Evolutionary conservation across 805 yeast genomes (phyloP).

Genomic region (Lipomyces yamanashiensis): DNA sequence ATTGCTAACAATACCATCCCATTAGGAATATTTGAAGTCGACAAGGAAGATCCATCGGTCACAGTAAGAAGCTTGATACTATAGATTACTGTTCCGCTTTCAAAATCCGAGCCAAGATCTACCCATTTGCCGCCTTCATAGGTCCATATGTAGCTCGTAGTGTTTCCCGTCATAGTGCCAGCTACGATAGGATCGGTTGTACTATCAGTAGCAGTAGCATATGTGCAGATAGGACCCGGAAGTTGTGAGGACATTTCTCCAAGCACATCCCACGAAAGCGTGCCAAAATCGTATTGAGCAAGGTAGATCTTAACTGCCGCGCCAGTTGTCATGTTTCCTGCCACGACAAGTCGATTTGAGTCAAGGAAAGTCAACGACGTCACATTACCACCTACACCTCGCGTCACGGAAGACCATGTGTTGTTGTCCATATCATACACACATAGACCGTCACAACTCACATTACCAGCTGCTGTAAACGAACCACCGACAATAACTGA

Average conservation of each 20-base stretch:
- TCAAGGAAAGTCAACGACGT: conserved; percentile 57
- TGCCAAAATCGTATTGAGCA: conserved; percentile 50
- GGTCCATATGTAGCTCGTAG: conserved; percentile 45
- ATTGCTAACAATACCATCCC: conserved; percentile 58
- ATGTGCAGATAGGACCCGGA: conserved; percentile 41
- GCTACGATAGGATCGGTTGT: conserved; percentile 55
- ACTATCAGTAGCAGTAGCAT: conserved; percentile 45
- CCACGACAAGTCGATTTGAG: conserved; percentile 49
- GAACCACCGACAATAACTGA: conserved; percentile 73
- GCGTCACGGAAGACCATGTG: conserved; percentile 56
- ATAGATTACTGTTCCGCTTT: conserved; percentile 47
- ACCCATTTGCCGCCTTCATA: conserved; percentile 37
- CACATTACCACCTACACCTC: conserved; percentile 56
- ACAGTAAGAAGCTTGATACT: conserved; percentile 54
- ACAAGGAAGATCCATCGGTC: conserved; percentile 39
- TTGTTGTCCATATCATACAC: conserved; percentile 59
- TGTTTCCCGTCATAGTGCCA: conserved; percentile 49
- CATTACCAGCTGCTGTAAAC: conserved; percentile 62
- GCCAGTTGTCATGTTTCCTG: conserved; percentile 59
- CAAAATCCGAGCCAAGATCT: conserved; percentile 39
- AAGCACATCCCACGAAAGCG: conserved; percentile 40
- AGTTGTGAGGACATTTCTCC: conserved; percentile 34
- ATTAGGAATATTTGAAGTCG: conserved; percentile 46
- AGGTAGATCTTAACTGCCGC: conserved; percentile 30
- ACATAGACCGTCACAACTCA: conserved; percentile 67